These are phyloP conservation scores for Cadophora sp. DNA, from an alignment of 2,329 filamentous ascomycete species.

Conservation along the genomic window DNA sequence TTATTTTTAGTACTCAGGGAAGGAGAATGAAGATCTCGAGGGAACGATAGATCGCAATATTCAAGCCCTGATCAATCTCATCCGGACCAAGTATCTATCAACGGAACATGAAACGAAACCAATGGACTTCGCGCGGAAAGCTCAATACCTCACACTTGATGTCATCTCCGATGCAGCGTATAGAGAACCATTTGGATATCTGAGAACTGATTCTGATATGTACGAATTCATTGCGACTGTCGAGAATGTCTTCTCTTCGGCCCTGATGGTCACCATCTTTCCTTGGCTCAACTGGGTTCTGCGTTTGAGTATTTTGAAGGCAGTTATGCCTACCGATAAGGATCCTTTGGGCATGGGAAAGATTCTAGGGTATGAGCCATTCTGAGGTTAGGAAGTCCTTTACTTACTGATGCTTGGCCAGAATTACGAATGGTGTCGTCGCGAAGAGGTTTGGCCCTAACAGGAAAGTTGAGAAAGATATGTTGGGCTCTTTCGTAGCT, in stretches of 20 bases:
- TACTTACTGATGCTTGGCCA: constrained; percentile 16
- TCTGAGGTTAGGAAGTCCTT: no score
- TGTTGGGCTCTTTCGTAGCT: constrained; percentile 56
- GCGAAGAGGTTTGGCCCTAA: constrained; percentile 54
- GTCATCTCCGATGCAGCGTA: constrained; percentile 61
- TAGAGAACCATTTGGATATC: constrained; percentile 57
- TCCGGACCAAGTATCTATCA: constrained; percentile 46
- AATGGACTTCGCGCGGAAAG: constrained; percentile 59
- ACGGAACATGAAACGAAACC: constrained; percentile 45
- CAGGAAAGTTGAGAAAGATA: constrained; percentile 54
- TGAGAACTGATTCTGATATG: constrained; percentile 55
- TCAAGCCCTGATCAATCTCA: constrained; percentile 24
- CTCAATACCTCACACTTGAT: constrained; percentile 61
- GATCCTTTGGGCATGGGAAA: constrained; percentile 50
- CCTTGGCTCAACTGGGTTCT: constrained; percentile 20
- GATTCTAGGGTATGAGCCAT: constrained; percentile 52
- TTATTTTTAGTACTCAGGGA: constrained; percentile 53
- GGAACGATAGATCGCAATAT: constrained; percentile 53
- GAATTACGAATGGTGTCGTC: constrained; percentile 52
- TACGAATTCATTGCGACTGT: constrained; percentile 53
- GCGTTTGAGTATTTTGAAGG: constrained; percentile 17
- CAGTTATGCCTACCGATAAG: constrained; percentile 19
- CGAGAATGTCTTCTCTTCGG: constrained; percentile 15
- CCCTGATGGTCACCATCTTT: constrained; percentile 21
- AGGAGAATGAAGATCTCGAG: constrained; percentile 59